These are phyloP conservation scores for Malassezia dermatis DNA, from an alignment of 1,284 basidiomycete species.

Conservation along the genomic window DNA sequence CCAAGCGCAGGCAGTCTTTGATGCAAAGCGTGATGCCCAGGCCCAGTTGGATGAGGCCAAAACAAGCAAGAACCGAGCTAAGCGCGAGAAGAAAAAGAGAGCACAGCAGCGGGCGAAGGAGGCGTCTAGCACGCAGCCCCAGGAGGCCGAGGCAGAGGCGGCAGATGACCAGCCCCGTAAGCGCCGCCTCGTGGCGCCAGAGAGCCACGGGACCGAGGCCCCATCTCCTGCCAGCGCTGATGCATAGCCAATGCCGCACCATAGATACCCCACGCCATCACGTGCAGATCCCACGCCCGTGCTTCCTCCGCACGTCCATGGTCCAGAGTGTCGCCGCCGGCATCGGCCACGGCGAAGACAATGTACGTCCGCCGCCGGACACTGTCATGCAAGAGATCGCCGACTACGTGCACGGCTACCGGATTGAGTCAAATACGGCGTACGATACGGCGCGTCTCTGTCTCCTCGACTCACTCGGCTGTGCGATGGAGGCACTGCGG, in stretches of 20 bases:
- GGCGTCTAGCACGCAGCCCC: not conserved
- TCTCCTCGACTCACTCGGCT: constrained; percentile 45
- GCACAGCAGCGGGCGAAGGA: constrained; percentile 13
- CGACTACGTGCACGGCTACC: constrained; percentile 28
- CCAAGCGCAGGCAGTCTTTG: constrained; percentile 29
- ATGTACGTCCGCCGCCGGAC: constrained; percentile 41
- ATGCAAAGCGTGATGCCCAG: constrained; percentile 17
- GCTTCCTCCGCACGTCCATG: not conserved
- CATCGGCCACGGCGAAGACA: constrained; percentile 40
- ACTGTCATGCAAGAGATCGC: constrained; percentile 20
- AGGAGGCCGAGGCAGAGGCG: not conserved
- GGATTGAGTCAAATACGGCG: constrained; percentile 40
- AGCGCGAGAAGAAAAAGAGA: constrained; percentile 37
- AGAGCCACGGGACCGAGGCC: not conserved
- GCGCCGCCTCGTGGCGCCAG: not conserved
- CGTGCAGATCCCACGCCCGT: not conserved
- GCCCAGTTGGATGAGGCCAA: constrained; percentile 45
- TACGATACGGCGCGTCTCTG: constrained; percentile 46
- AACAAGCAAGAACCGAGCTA: constrained; percentile 40
- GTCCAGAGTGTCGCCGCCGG: constrained; percentile 24
- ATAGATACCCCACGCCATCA: not conserved
- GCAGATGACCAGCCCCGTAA: not conserved
- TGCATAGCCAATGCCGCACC: not conserved
- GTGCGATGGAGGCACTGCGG: constrained; percentile 45
- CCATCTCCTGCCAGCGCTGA: not conserved